Evolutionary conservation across 495 filamentous ascomycete genomes (phyloP).

Genomic region (Tuber umbilicatum): DNA sequence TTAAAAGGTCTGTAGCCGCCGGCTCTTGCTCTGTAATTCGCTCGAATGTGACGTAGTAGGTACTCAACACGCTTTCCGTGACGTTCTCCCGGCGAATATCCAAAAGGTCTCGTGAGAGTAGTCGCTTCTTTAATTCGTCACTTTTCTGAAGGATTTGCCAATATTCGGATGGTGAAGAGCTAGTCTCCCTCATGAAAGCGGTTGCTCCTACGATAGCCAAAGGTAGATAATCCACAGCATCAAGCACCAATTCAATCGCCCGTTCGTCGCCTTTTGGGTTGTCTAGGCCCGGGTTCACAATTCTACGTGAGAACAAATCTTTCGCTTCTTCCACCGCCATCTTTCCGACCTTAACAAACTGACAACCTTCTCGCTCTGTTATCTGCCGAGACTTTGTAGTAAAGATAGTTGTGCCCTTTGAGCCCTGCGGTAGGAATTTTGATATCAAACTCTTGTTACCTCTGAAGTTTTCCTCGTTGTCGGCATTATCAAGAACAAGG

Average conservation of each 20-base stretch:
- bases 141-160: neutral
- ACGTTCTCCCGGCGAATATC: conserved; percentile 39
- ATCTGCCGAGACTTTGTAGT: conserved; percentile 11
- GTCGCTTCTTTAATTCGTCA: neutral
- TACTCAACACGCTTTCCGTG: conserved; percentile 42
- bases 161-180: neutral
- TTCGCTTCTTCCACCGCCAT: conserved; percentile 5
- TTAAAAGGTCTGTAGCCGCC: conserved; percentile 39
- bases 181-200: conserved; percentile 4
- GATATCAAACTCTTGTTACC: conserved; percentile 14
- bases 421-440: conserved; percentile 15
- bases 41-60: conserved; percentile 48
- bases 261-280: too few species aligned
- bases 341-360: neutral
- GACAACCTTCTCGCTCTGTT: neutral
- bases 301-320: neutral
- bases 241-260: neutral
- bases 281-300: neutral
- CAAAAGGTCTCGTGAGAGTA: conserved; percentile 19
- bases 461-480: conserved; percentile 27
- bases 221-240: conserved; percentile 17
- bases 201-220: conserved; percentile 22
- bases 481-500: conserved; percentile 44
- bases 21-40: conserved; percentile 41
- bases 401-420: conserved; percentile 20